These are phyloP conservation scores for Neltuma alba DNA, from an alignment of 306 rosid species.

Conservation along the genomic window DNA sequence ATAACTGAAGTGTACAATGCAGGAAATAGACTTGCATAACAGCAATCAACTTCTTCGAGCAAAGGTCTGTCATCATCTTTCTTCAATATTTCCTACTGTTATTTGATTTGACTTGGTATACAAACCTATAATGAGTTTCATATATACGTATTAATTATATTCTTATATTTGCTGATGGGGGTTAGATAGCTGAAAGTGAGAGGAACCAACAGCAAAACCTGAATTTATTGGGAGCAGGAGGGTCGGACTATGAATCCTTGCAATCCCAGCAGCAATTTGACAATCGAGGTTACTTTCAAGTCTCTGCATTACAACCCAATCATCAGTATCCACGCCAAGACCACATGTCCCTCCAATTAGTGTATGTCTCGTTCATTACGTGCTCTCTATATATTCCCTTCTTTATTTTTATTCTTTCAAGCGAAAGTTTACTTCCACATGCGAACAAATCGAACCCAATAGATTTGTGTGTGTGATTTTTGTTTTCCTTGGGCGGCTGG, in stretches of 20 bases:
- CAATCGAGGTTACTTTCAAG: slow-evolving; percentile 79
- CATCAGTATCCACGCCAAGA: slow-evolving; percentile 71
- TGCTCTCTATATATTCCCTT: neutral
- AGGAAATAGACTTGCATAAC: slow-evolving; percentile 92
- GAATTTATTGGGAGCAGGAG: slow-evolving; percentile 49
- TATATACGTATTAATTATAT: neutral
- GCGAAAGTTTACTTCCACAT: neutral
- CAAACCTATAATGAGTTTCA: neutral
- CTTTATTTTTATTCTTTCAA: neutral
- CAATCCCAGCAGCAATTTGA: slow-evolving; percentile 62
- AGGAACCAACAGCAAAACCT: slow-evolving; percentile 58
- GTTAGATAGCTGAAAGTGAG: slow-evolving; percentile 84
- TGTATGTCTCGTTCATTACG: slow-evolving; percentile 9
- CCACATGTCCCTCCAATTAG: slow-evolving; percentile 80
- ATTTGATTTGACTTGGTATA: neutral
- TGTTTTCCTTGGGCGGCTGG: neutral
- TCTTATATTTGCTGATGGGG: neutral
- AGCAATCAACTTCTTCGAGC: slow-evolving; percentile 86
- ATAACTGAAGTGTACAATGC: slow-evolving; percentile 35
- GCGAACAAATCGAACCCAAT: neutral
- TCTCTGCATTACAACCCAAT: slow-evolving; percentile 74
- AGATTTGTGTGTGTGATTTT: neutral
- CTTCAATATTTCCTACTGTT: neutral
- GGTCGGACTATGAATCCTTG: slow-evolving; percentile 60
- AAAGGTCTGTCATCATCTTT: slow-evolving; percentile 50